phyloP scores from a whole-genome alignment of 345 rosid species.

The Eucalyptus victrix region DNA sequence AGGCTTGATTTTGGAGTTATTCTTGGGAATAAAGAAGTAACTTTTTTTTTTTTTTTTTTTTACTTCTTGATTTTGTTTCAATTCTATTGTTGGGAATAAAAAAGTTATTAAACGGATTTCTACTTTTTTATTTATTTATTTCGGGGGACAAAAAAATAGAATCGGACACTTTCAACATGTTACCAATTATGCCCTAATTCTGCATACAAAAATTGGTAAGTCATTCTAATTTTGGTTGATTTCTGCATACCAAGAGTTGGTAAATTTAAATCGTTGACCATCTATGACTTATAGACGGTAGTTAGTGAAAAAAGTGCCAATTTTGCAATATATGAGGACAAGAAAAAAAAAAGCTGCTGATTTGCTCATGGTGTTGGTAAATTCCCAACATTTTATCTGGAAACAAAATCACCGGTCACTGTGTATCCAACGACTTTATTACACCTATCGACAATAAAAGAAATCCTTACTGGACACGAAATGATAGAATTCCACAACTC shows the following conservation, averaged over 20 bases:
- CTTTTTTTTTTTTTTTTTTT: too few relatives aligned
- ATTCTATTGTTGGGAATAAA: too few relatives aligned
- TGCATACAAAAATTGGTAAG: background rate
- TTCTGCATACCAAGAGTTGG: background rate
- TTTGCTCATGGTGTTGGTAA: background rate
- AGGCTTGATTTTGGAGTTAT: too few relatives aligned
- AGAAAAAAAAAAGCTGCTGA: too few relatives aligned
- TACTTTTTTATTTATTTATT: too few relatives aligned
- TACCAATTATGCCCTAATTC: too few relatives aligned
- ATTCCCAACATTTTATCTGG: background rate
- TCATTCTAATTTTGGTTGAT: background rate
- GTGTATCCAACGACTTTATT: background rate
- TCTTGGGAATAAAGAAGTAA: too few relatives aligned
- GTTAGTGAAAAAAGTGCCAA: background rate
- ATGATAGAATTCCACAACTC: background rate
- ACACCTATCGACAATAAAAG: background rate
- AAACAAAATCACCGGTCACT: background rate
- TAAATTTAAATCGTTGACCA: background rate
- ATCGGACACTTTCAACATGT: rapidly evolving
- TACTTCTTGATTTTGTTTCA: too few relatives aligned
- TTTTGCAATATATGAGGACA: background rate
- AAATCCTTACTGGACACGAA: background rate
- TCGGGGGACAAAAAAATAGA: too few relatives aligned
- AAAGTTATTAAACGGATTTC: too few relatives aligned
- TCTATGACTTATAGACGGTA: background rate